Base-by-base conservation (phyloP, 2,329 filamentous ascomycete genomes). In the Tolypocladium amazonense region DNA sequence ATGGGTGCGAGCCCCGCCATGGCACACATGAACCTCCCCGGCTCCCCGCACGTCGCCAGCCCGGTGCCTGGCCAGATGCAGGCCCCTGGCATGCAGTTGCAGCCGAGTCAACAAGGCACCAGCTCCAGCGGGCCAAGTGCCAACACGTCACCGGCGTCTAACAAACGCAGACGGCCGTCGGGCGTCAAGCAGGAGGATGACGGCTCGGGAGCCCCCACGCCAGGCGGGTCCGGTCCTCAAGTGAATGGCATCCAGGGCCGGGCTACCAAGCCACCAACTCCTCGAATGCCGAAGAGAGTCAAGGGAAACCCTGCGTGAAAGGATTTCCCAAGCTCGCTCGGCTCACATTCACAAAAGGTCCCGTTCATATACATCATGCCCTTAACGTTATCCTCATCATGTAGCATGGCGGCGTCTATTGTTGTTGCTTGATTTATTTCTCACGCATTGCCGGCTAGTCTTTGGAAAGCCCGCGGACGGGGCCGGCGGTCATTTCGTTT, bases 31-130 rank as follows among this genome's bases (percentile, higher is more conserved):
- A 79, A 82, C 66, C 77, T 87, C 5, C 84, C 85, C 35, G 84
- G 83, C 20, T 87, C 85, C 18, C 84, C 84, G 57, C 83, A 85
- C 58, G 67, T 78, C 59, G 80, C 82, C 58, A 87, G 83, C 68
- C 86, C 86, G 11, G 84, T 83, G 23, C 80, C 81, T 18, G 83
- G 81, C 20, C 77, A 81, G 58, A 85, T 87, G 79, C 83, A 85
- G 70, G 83, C 84, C 57, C 85, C 85, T 27, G 78, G 78, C 62
- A 88, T 88, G 85, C 83, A 85, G 69, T 75, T 85, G 62, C 85
- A 88, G 69, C 82, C 84, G 63, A 88, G 85, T 69, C 85, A 88
- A 69, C 86, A 88, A 68, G 86, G 85, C 45, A 86, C 85, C 38
- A 84, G 76, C 69, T 87, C 85, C 12, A 85, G 82, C 69, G 85